Evolutionary conservation across 78 protist species (phyloP), one percentile per base, ranked within the genome.

Genomic region (Dictyostelium citrinum): DNA sequence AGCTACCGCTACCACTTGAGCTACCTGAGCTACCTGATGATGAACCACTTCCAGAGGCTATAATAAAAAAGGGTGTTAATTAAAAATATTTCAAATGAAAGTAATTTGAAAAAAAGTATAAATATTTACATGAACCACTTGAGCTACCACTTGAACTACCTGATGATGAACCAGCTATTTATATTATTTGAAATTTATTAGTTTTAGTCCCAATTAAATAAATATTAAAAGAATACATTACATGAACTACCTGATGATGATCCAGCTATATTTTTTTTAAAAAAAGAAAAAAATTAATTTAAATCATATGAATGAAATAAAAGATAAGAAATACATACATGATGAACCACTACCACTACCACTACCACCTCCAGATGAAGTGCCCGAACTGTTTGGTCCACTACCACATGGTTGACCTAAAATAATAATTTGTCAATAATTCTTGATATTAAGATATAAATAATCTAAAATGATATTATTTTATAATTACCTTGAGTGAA

Each of bases 41-140:
- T n/a, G 70, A 39, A 22, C 81, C 80, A 72, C 80, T 72, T 12
- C 80, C 82, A 9, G 82, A 76, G 39, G 31, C 58, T 72, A 31
- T 12, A 27, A 27, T 14, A 55, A 20, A 55, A 20, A 49, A 46
- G 16, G n/a, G 22, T 16, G 22, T 55, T 55, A 55, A 4, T 55
- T 12, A 55, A 55, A 55, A 55, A 9, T 10, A 0, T 43, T 43
- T 43, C 14, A 43, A 55, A 55, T 55, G 2, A 55, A 20, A 20
- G 5, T 14, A 49, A 29, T 2, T 1, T 29, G 10, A 3, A 12
- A 37, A 27, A 22, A 8, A 31, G 43, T 39, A 35, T 1, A 8
- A 17, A 29, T 27, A 29, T 20, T 24, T 41, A 39, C 41, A 33
- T 76, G 82, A 76, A 20, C 82, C 82, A 33, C 51, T 33, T n/a